Evolutionary conservation across 192 early-diverging fungal genomes (phyloP), one percentile per base, ranked within the genome.

Genomic region (Entomortierella parvispora): DNA sequence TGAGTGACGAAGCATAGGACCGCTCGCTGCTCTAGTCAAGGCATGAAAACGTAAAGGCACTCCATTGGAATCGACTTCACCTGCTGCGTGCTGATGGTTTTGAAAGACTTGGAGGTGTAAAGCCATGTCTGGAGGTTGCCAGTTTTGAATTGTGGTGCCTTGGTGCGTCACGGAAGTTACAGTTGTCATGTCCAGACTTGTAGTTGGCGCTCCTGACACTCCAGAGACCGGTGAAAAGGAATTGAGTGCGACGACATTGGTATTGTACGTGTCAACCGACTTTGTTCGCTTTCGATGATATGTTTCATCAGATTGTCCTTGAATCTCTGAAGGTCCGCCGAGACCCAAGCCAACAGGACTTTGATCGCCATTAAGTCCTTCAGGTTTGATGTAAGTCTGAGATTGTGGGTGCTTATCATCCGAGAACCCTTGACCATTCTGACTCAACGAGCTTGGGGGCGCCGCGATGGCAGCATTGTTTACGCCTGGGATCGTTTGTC

Each of bases 71-170:
- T 60, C 65, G 33, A 68, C 52, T 0, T 32, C 31, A n/a, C 54
- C 51, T 15, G 60, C 34, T 18, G 65, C 49, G 31, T 63, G 20
- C 10, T 57, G 60, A 18, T 77, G 65, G 54, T 59, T 77, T n/a
- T 77, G 74, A 18, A 52, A 77, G 47, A 68, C 53, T 22, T 77
- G 74, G 17, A 77, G 26, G 23, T 68, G 74, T 3, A 77, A 37
- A 14, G 74, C 66, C 74, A 77, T 68, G 20, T 77, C 74, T 77
- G 74, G 74, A 4, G 74, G 74, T 20, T 77, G 74, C 74, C 74
- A 77, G 49, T 68, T 77, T 14, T 77, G 74, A 15, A 77, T 54
- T n/a, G 66, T 68, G 0, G 74, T 77, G 28, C 65, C 65, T 40
- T 77, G 74, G 34, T 17, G 55, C 25, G 52, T 14, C 8, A 28